Base-by-base conservation (phyloP, 805 yeast genomes). In the Kodamaea kaohsiungensis region DNA sequence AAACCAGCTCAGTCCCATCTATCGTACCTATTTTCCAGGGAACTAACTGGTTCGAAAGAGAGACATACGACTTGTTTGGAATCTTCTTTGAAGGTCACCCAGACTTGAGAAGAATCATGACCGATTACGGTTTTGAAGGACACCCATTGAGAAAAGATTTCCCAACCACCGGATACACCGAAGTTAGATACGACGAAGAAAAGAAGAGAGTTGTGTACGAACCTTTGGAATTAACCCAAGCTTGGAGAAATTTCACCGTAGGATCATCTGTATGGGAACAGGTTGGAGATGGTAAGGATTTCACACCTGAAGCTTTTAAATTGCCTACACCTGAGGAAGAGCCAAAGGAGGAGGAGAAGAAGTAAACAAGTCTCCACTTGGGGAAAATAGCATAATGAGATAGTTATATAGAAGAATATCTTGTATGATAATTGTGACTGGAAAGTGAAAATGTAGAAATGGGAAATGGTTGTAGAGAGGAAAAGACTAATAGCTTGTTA, bases 231-330 rank as follows among this genome's bases (percentile, higher is more conserved):
- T 80, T 90, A 69, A 88, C 96, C 33, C 96, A 90, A 76, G 96
- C 96, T 12, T 90, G 90, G 85, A 85, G 96, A 79, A 88, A 89
- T 78, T 90, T 90, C 76, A 78, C 88, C 25, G 96, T 89, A 47
- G 96, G 96, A 47, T 85, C 93, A 9, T 84, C 93, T 33, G 91
- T 88, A 48, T 90, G 96, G 95, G 96, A 90, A 71, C 96, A 88
- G 61, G 93, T 89, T 61, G 96, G 96, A 54, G 87, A 86, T 16
- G 96, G 96, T 65, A 79, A 82, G 57, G 96, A 90, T 69, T 83
- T 79, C 61, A 84, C 93, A 19, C 96, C 96, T 6, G 91, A 86
- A 58, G 72, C 83, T 42, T 90, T 89, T 80, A 86, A 86, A 70
- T 83, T 90, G 65, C 96, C 96, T 51, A 80, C 85, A 49, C 96